Evolutionary conservation across 441 rosid species (phyloP), one percentile per base, ranked within the genome.

Genomic region (Euphorbia schlechtendalii): DNA sequence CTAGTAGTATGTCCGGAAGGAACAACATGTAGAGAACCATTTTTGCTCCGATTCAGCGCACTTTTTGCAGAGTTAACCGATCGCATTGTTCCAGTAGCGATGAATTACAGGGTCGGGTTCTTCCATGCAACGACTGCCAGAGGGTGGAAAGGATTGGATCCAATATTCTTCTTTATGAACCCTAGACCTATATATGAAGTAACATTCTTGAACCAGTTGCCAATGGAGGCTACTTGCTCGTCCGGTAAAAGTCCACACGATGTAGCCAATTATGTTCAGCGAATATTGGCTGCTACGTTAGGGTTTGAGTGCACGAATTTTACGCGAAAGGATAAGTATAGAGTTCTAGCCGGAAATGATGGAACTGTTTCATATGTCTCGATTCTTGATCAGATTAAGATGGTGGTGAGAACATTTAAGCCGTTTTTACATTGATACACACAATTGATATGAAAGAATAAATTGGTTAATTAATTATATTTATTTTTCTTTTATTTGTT

Each of bases 41-140:
- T 92, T 59, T 68, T 89, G n/a, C 63, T 92, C 52, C 72, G 98
- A 48, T 92, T 92, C 34, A 87, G 96, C 24, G 96, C 88, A 6
- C 86, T 89, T 14, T 92, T 92, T 41, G 96, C 98, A 0, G 98
- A 92, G 59, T 64, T 89, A 53, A 89, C 96, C 0, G 98, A 92
- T 57, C 80, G 78, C 15, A 87, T 92, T 2, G 93, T 92, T 7
- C 96, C 96, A 0, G 98, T 92, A 2, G 98, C 96, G 1, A 89
- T 87, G 98, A 83, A 87, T 63, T 87, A 92, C n/a, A 64, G 90
- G 64, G 93, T 87, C 12, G 93, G 93, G n/a, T 81, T 92, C 67
- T 92, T 92, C 74, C 98, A 92, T 65, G 96, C 96, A 52, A 92
- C 96, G 5, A 92, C 98, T 0, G 98, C 98, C 0, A 68, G 93